Base-by-base conservation (phyloP, 257 asterid genomes). In the Solanum piurae region DNA sequence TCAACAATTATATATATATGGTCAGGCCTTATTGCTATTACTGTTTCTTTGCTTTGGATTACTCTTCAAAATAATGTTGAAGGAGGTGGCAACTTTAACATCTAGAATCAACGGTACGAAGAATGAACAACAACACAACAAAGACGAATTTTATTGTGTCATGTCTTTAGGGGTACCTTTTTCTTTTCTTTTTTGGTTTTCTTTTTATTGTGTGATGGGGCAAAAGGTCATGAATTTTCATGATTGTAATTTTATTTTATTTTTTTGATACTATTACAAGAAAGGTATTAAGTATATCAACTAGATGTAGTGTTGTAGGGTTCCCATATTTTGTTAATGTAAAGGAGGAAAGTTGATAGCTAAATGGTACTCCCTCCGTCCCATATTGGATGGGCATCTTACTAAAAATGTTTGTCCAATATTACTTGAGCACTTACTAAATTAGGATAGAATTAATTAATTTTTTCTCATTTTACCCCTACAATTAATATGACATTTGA, bases 1-100 rank as follows among this genome's bases (percentile, higher is more conserved):
- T 96, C 99, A 0, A 97, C 99, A 3, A 95, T 97, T 83, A 87
- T 97, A 38, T 97, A 92, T 58, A 97, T 97, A 14, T 97, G 99
- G 98, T n/a, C 96, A 2, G 99, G 98, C 5, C 95, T 97, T 64
- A 62, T 95, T 55, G 92, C 95, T 52, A 95, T 95, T 27, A 97
- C 98, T 0, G 92, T 94, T 66, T 97, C 99, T 4, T 86, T 97
- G 92, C 88, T 97, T 38, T 97, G 98, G 98, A 83, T 97, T 2
- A 91, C 94, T 34, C 87, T 98, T 25, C 98, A 25, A 79, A 52
- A 52, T 42, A 14, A 1, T 40, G 33, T 2, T 76, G 64, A 42
- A n/a, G 84, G 60, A 6, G 84, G 64, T 3, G 84, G 13, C 1
- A 14, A 42, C n/a, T 77, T 77, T 25, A 77, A 0, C 0, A 40